These are phyloP conservation scores for Stereum hirsutum DNA, from an alignment of 1,284 basidiomycete genomes.

Conservation along the genomic window DNA sequence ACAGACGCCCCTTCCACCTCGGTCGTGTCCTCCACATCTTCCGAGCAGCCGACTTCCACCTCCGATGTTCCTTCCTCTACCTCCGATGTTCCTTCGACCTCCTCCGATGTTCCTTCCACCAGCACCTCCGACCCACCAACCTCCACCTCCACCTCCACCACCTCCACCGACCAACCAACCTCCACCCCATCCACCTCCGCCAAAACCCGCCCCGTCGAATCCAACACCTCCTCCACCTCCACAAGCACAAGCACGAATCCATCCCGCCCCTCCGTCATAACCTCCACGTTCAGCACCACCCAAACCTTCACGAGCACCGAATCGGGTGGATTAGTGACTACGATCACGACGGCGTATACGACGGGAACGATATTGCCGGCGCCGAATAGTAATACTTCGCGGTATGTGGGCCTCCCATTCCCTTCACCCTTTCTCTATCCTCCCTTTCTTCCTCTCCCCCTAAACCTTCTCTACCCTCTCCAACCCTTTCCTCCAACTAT, in stretches of 20 bases:
- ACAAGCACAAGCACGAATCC: background rate
- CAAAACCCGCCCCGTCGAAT: background rate
- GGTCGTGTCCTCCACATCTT: background rate
- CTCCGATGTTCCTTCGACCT: background rate
- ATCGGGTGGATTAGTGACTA: background rate
- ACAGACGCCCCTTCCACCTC: background rate
- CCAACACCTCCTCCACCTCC: background rate
- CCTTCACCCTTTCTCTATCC: background rate
- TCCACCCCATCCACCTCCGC: background rate
- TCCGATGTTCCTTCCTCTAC: background rate
- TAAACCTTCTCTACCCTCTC: background rate
- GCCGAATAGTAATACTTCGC: background rate
- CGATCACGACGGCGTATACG: background rate
- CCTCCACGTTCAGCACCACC: background rate
- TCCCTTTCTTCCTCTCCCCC: background rate
- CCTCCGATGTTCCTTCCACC: background rate
- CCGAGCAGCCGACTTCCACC: no score
- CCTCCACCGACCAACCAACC: background rate
- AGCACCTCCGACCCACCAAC: background rate
- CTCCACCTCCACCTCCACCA: background rate
- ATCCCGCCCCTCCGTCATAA: background rate
- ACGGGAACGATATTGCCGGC: background rate
- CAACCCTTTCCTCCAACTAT: background rate
- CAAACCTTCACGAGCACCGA: background rate
- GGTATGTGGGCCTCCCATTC: background rate